Evolutionary conservation across 805 yeast species (phyloP).

Genomic region (Babjeviella inositovora): DNA sequence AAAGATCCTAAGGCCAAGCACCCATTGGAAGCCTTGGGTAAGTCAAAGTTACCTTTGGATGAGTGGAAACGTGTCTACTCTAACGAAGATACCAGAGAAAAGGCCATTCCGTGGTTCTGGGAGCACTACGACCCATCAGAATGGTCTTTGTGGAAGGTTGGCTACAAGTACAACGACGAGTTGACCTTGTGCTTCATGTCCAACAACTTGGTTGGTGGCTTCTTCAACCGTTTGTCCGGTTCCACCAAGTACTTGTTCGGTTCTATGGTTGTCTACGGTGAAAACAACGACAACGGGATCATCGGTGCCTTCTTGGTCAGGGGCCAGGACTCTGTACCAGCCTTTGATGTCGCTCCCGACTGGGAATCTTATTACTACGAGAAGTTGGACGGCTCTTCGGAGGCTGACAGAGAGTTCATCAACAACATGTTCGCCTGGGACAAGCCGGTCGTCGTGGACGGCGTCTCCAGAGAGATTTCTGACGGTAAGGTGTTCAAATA

Average conservation of each 20-base stretch:
- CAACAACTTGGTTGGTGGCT: conserved; percentile 94
- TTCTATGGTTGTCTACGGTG: conserved; percentile 89
- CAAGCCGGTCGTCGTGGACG: conserved; percentile 71
- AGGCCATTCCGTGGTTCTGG: conserved; percentile 98
- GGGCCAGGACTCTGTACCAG: conserved; percentile 85
- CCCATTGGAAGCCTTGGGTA: conserved; percentile 79
- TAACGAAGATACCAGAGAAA: conserved; percentile 91
- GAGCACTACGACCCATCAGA: conserved; percentile 81
- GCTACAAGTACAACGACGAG: conserved; percentile 96
- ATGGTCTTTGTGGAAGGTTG: conserved; percentile 92
- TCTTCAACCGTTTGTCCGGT: conserved; percentile 86
- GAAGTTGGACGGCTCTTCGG: conserved; percentile 67
- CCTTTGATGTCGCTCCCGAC: conserved; percentile 97
- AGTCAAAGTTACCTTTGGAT: conserved; percentile 54
- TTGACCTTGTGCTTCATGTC: conserved; percentile 96
- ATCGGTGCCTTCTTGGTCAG: conserved; percentile 89
- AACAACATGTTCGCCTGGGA: conserved; percentile 98
- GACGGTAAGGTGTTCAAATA: conserved; percentile 98
- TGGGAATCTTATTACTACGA: conserved; percentile 87
- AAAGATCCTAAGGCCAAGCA: conserved; percentile 87
- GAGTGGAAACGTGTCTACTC: conserved; percentile 96
- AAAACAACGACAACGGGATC: conserved; percentile 96
- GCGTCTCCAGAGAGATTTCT: conserved; percentile 74
- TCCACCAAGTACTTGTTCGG: conserved; percentile 94
- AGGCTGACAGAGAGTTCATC: conserved; percentile 65